Evolutionary conservation across 352 stramenopile species (phyloP).

Genomic region (Thraustochytrium striatum): DNA sequence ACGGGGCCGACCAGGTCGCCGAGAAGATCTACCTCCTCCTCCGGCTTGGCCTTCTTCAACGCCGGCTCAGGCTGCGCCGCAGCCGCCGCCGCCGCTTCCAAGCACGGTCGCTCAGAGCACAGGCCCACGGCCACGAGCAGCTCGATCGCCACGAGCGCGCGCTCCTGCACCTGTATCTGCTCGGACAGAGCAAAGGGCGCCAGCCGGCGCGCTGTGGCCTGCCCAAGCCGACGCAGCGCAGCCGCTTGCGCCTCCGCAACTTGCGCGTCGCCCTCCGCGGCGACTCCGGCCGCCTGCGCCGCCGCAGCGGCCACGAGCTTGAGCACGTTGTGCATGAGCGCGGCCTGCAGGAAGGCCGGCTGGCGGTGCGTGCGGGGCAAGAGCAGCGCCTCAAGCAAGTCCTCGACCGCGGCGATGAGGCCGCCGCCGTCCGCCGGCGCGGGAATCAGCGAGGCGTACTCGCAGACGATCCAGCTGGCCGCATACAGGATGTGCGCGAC

Average conservation of each 20-base stretch:
- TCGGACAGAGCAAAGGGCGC: slow-evolving; percentile 55
- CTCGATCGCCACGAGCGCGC: slow-evolving; percentile 3
- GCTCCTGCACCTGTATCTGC: slow-evolving; percentile 51
- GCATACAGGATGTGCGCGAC: slow-evolving; percentile 88
- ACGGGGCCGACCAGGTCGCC: background rate
- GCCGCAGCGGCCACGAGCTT: slow-evolving; percentile 35
- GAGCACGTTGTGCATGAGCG: slow-evolving; percentile 37
- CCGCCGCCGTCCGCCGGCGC: background rate
- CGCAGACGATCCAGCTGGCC: slow-evolving; percentile 93
- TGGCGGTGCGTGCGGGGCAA: background rate
- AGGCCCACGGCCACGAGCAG: slow-evolving; percentile 64
- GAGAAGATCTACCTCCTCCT: background rate
- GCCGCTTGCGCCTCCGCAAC: slow-evolving; percentile 46
- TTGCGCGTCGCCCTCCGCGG: slow-evolving; percentile 64
- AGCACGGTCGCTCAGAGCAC: background rate
- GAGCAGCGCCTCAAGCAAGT: slow-evolving; percentile 11
- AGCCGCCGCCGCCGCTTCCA: background rate
- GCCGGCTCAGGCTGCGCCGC: background rate
- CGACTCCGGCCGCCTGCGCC: slow-evolving; percentile 1
- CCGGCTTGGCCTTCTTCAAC: background rate
- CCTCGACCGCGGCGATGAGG: background rate
- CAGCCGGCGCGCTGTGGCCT: slow-evolving; percentile 55
- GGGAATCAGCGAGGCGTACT: slow-evolving; percentile 71
- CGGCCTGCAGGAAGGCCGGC: slow-evolving; percentile 33
- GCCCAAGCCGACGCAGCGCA: slow-evolving; percentile 51